These are phyloP conservation scores for Zizania palustris DNA, from an alignment of 202 grass and related monocot species.

Conservation along the genomic window DNA sequence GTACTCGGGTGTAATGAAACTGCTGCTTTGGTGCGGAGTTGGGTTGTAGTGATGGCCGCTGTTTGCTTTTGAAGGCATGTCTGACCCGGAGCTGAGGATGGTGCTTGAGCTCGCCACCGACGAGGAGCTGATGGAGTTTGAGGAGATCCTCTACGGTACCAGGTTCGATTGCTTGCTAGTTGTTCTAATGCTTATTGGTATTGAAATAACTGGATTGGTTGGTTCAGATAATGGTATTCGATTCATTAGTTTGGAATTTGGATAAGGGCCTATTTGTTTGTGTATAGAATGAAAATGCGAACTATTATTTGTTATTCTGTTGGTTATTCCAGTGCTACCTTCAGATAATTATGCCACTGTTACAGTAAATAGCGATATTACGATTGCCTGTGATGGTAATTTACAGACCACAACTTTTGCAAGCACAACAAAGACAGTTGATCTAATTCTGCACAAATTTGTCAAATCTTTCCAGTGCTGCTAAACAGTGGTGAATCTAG, in stretches of 20 bases:
- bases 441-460: background rate
- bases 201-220: constrained; percentile 1
- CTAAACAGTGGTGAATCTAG: too few species aligned
- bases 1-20: constrained; percentile 28
- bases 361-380: background rate
- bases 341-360: background rate
- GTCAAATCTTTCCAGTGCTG: background rate
- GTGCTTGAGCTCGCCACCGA: constrained; percentile 87
- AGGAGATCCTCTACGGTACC: constrained; percentile 83
- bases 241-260: background rate
- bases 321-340: constrained; percentile 5
- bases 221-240: constrained; percentile 5
- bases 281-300: background rate
- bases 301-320: constrained; percentile 19
- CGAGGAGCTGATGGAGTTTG: constrained; percentile 76
- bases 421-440: background rate
- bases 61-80: constrained; percentile 48
- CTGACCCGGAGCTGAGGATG: constrained; percentile 78
- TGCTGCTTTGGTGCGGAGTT: constrained; percentile 14
- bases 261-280: background rate
- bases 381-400: constrained; percentile 17
- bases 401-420: constrained; percentile 2
- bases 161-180: constrained; percentile 54
- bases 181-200: constrained; percentile 20
- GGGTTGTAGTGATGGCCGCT: constrained; percentile 11